Evolutionary conservation across 2,329 filamentous ascomycete species (phyloP), one percentile per base, ranked within the genome.

Genomic region (Myriosclerotinia duriaeana): DNA sequence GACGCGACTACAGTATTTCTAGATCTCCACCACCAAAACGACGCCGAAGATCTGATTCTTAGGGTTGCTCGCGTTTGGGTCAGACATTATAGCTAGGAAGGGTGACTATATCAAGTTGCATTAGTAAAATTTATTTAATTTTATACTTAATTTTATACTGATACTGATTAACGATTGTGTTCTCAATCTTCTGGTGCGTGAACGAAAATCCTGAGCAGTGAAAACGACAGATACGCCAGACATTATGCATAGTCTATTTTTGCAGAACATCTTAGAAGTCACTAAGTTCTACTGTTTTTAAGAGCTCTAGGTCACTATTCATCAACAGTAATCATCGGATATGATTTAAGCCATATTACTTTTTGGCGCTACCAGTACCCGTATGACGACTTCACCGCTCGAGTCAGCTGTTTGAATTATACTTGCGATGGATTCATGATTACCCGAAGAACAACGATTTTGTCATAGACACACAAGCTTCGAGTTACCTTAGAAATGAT

Each of bases 21-120:
- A 70, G 69, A 61, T 74, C 72, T 61, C 72, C 72, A n/a, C 73
- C 74, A 52, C 72, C 73, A 53, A 74, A 74, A 59, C 67, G 74
- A 59, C 73, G 73, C 15, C 66, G 72, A 54, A 69, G 71, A 70
- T 71, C 72, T 62, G 72, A 62, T 62, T 53, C 26, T 26, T 26
- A 26, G 26, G 26, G 26, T 26, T 53, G 20, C 36, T 36, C 17
- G 52, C 52, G 52, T 36, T 53, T 36, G 30, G 7, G 17, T 12
- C 52, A 53, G 30, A 53, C 52, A 53, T n/a, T 53, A n/a, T 36
- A 15, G 26, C 26, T 26, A 36, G 30, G 15, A 53, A 36, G 52
- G 30, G 17, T 53, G 34, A 53, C 17, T 53, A 53, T 53, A 53
- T 53, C 52, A 53, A 53, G 36, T 53, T 36, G 52, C 52, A 36